Percentiles rank a stretch among this genome's conserved stretches.
These are phyloP conservation scores for Erysiphe pulchra DNA, from an alignment of 2,329 filamentous ascomycete genomes.

Conservation along the genomic window DNA sequence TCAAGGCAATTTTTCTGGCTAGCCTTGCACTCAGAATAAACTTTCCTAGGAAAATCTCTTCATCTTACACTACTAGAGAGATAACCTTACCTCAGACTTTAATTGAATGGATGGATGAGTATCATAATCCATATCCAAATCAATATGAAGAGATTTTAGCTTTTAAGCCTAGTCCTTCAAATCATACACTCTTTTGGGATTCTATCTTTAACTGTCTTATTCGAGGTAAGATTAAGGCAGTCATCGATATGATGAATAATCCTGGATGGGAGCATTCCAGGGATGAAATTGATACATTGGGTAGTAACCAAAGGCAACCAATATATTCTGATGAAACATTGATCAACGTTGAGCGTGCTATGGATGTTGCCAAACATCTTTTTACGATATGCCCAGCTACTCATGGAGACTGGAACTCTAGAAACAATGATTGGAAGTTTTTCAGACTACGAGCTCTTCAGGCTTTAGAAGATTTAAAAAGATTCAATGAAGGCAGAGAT, in stretches of 20 bases:
- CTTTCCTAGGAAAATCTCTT: slow-evolving; percentile 25
- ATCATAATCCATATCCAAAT: slow-evolving; percentile 46
- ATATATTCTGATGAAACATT: slow-evolving; percentile 48
- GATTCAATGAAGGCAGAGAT: slow-evolving; percentile 53
- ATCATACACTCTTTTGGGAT: slow-evolving; percentile 64
- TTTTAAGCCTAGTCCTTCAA: slow-evolving; percentile 45
- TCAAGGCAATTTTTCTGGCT: slow-evolving; percentile 58
- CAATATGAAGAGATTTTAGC: slow-evolving; percentile 39
- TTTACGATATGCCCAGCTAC: slow-evolving; percentile 49
- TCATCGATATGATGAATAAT: slow-evolving; percentile 39
- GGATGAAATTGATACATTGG: slow-evolving; percentile 33
- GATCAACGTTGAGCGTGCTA: slow-evolving; percentile 49
- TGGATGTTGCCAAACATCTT: slow-evolving; percentile 39
- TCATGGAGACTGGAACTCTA: slow-evolving; percentile 56
- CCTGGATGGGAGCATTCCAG: slow-evolving; percentile 59
- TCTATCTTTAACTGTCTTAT: slow-evolving; percentile 48
- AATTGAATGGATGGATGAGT: slow-evolving; percentile 55
- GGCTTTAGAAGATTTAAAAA: slow-evolving; percentile 42
- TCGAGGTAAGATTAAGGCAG: slow-evolving; percentile 45
- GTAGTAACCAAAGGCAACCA: slow-evolving; percentile 26
- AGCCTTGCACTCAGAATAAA: slow-evolving; percentile 55
- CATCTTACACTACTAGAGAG: slow-evolving; percentile 4
- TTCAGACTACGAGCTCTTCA: slow-evolving; percentile 54
- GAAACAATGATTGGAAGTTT: slow-evolving; percentile 55
- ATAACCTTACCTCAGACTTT: slow-evolving; percentile 49